phyloP scores from a whole-genome alignment of 345 rosid genomes.

The Eucalyptus guilfoylei region DNA sequence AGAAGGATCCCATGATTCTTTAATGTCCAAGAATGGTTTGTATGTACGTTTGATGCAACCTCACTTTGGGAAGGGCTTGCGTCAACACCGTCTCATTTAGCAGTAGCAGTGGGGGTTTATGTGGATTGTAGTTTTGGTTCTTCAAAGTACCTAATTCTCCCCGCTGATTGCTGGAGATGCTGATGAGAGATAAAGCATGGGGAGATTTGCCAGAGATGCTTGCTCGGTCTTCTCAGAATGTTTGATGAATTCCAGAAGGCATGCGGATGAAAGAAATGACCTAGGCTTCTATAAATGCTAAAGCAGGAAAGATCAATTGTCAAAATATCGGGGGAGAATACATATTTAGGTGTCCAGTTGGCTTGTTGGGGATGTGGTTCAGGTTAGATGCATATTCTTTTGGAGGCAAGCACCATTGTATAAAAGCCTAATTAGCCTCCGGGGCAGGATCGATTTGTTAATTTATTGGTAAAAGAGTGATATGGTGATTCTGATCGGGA shows the following conservation, averaged over 20 bases:
- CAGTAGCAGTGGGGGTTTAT: not conserved
- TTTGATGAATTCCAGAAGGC: not conserved
- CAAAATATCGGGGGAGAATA: slow-evolving; percentile 19
- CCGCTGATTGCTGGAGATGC: not conserved
- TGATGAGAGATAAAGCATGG: not conserved
- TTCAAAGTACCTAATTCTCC: slow-evolving; percentile 1
- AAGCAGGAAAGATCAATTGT: not conserved
- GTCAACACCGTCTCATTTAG: slow-evolving; percentile 78
- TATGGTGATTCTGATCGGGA: not conserved
- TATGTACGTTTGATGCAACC: slow-evolving; percentile 96
- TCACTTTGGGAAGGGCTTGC: slow-evolving; percentile 90
- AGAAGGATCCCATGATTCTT: slow-evolving; percentile 85
- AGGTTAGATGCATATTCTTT: slow-evolving; percentile 53
- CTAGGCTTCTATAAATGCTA: not conserved
- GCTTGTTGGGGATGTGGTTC: slow-evolving; percentile 4
- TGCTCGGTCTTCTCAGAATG: not conserved
- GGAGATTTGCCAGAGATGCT: not conserved
- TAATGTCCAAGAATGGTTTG: slow-evolving; percentile 81
- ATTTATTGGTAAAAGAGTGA: slow-evolving; percentile 3
- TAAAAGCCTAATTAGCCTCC: slow-evolving; percentile 25
- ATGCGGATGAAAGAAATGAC: not conserved
- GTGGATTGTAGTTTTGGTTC: not conserved
- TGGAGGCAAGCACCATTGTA: slow-evolving; percentile 32
- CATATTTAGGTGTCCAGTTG: slow-evolving; percentile 18
- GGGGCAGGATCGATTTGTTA: slow-evolving; percentile 31